These are phyloP conservation scores for Ophiostoma montium DNA, from an alignment of 2,329 filamentous ascomycete species.

Conservation along the genomic window DNA sequence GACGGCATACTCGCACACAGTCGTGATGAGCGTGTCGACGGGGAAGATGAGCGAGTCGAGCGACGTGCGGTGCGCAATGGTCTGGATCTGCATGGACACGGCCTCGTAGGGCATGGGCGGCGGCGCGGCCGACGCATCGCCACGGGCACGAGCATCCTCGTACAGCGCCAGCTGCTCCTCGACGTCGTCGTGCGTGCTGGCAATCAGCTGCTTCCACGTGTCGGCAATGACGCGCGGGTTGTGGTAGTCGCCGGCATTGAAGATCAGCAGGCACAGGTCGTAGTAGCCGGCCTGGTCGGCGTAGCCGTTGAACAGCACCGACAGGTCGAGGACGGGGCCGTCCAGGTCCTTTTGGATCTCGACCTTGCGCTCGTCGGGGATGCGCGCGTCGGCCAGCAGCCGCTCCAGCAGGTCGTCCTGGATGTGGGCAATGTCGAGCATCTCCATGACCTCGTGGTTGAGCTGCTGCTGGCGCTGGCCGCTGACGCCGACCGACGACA, in stretches of 20 bases:
- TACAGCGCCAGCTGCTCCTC: constrained; percentile 26
- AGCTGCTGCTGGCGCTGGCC: constrained; percentile 74
- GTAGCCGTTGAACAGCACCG: constrained; percentile 82
- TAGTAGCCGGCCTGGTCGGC: constrained; percentile 80
- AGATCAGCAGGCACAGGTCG: constrained; percentile 86
- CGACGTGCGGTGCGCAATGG: constrained; percentile 50
- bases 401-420: constrained; percentile 82
- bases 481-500: constrained; percentile 60
- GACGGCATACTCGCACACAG: constrained; percentile 48
- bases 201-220: constrained; percentile 74
- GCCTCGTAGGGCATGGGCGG: constrained; percentile 53
- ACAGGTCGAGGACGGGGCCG: constrained; percentile 63
- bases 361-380: constrained; percentile 46
- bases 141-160: constrained; percentile 21
- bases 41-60: constrained; percentile 55
- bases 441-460: constrained; percentile 68
- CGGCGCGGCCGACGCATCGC: constrained; percentile 18
- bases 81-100: constrained; percentile 48
- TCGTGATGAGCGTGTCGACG: constrained; percentile 43
- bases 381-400: constrained; percentile 56
- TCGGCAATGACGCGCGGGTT: constrained; percentile 70
- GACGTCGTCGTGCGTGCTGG: constrained; percentile 50
- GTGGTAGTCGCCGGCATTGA: constrained; percentile 80
- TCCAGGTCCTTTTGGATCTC: constrained; percentile 57
- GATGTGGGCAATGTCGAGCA: constrained; percentile 86